A percentile compares a stretch with the other conserved stretches of the same genome.
Conservation (phyloP, 257 asterid genomes). For the Capsicum rhomboideum region DNA sequence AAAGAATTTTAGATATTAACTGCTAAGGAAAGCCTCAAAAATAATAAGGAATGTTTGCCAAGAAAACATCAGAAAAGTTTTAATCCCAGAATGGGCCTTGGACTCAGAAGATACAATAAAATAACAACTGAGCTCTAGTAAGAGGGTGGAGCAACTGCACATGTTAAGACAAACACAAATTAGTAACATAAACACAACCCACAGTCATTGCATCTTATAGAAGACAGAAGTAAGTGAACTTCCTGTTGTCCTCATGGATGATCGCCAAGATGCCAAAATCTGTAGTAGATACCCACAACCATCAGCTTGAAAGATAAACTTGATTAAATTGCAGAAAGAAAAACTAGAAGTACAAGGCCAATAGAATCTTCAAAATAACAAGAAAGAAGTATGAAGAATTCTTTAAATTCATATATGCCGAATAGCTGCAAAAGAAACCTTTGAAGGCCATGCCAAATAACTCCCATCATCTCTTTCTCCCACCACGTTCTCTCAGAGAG, state of each 20-base stretch:
- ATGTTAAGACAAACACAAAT: conserved; percentile 14
- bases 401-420: conserved; percentile 7
- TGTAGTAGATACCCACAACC: conserved; percentile 25
- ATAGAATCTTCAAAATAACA: conserved; percentile 20
- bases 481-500: conserved; percentile 97
- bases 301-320: conserved; percentile 17
- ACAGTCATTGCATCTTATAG: conserved; percentile 1
- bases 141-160: conserved; percentile 25
- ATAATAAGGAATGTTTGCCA: background rate
- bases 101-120: conserved; percentile 8
- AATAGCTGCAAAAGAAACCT: conserved; percentile 28
- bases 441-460: conserved; percentile 9
- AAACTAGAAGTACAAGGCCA: conserved; percentile 19
- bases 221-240: conserved; percentile 12
- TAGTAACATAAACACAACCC: conserved; percentile 15
- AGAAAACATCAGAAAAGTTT: background rate
- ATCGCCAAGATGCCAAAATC: conserved; percentile 22
- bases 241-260: conserved; percentile 21
- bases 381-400: conserved; percentile 5
- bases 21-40: background rate
- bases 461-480: conserved; percentile 75
- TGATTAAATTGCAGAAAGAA: conserved; percentile 1
- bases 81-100: conserved; percentile 5
- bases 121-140: conserved; percentile 15
- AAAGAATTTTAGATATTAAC: background rate